phyloP scores from a whole-genome alignment of 164 flowering plant species.

The Pachysandra terminalis region DNA sequence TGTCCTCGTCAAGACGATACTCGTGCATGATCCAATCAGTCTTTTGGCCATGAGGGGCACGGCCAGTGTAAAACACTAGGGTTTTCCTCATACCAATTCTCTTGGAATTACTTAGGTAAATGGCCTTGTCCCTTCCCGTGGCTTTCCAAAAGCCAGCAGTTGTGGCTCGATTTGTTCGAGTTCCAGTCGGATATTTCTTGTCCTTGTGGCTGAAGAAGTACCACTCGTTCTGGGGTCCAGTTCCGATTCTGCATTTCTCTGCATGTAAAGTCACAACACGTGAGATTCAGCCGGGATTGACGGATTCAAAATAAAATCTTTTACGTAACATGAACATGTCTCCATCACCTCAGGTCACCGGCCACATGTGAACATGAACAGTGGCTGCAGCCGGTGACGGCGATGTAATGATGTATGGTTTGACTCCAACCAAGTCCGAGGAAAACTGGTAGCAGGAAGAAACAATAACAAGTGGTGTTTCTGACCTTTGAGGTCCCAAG shows the following conservation, averaged over 20 bases:
- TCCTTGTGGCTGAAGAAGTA: conserved; percentile 80
- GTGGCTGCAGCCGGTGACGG: too few species aligned
- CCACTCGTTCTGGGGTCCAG: conserved; percentile 82
- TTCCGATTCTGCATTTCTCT: conserved; percentile 57
- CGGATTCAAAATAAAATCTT: too few species aligned
- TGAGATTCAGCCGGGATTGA: too few species aligned
- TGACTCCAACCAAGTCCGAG: too few species aligned
- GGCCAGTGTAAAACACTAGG: conserved; percentile 58
- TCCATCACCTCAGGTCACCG: too few species aligned
- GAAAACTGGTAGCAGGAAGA: too few species aligned
- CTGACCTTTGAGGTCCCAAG: conserved; percentile 77
- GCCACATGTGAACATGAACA: too few species aligned
- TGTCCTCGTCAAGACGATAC: conserved; percentile 60
- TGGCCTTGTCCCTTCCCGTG: conserved; percentile 84
- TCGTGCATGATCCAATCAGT: conserved; percentile 72
- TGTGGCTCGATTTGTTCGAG: conserved; percentile 67
- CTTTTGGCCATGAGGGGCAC: conserved; percentile 62
- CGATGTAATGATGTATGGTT: too few species aligned
- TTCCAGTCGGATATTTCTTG: conserved; percentile 91
- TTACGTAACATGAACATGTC: too few species aligned
- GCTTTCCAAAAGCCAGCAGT: conserved; percentile 93
- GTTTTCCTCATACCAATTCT: conserved; percentile 64
- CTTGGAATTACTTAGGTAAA: conserved; percentile 45
- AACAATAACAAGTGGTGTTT: neutral
- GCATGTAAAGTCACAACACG: conserved; percentile 2